phyloP scores from a whole-genome alignment of 2,329 filamentous ascomycete species.

The Trichophyton schoenleinii region DNA sequence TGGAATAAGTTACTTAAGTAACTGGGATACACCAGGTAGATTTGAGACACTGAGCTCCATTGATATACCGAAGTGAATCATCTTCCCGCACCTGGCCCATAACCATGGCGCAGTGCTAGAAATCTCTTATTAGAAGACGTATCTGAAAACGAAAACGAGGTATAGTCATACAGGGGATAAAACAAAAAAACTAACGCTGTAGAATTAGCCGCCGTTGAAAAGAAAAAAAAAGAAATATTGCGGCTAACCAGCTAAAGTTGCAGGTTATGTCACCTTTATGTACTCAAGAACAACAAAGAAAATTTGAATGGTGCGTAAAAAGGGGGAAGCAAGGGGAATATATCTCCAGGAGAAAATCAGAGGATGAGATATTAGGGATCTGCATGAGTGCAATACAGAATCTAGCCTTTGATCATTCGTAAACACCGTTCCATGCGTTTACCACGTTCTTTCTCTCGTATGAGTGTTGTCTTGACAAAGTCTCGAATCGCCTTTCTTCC shows the following conservation, averaged over 20 bases:
- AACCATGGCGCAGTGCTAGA: background rate
- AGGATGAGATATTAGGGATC: background rate
- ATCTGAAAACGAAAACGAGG: background rate
- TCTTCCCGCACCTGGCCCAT: background rate
- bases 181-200: background rate
- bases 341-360: background rate
- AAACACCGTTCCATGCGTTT: conserved; percentile 71
- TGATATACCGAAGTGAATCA: background rate
- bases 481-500: conserved; percentile 62
- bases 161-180: background rate
- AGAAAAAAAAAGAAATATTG: background rate
- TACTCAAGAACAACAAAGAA: background rate
- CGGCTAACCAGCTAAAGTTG: background rate
- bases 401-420: conserved; percentile 41
- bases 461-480: conserved; percentile 64
- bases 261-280: background rate
- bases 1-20: background rate
- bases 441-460: conserved; percentile 65
- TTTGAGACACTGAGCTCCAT: background rate
- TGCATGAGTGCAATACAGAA: background rate
- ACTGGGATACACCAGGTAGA: background rate
- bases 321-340: background rate
- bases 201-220: background rate
- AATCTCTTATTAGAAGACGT: background rate
- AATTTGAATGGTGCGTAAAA: background rate